Percentiles rank a stretch among this genome's conserved stretches.
phyloP scores from a whole-genome alignment of 2,329 filamentous ascomycete species.

The Aureobasidium mangrovei region DNA sequence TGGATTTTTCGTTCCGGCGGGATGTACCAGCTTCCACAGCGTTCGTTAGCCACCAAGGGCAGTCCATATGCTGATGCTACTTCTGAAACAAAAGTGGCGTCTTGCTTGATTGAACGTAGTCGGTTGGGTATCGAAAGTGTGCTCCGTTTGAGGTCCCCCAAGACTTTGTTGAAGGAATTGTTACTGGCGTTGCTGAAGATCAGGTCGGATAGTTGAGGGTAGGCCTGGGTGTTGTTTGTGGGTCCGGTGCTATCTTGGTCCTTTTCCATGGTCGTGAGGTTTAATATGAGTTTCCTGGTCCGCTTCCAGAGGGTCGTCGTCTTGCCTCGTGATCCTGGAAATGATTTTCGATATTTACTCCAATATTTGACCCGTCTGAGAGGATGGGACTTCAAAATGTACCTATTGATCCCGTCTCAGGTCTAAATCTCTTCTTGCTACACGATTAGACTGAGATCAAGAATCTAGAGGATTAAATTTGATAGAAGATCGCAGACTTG shows the following conservation, averaged over 20 bases:
- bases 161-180: constrained; percentile 58
- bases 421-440: background rate
- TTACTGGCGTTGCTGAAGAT: constrained; percentile 45
- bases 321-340: background rate
- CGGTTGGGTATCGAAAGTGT: constrained; percentile 75
- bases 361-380: background rate
- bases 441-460: background rate
- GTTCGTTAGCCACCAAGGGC: constrained; percentile 82
- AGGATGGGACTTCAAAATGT: background rate
- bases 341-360: background rate
- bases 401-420: background rate
- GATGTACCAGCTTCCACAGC: constrained; percentile 96
- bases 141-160: constrained; percentile 64
- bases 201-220: constrained; percentile 28
- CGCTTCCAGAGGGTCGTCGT: background rate
- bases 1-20: constrained; percentile 53
- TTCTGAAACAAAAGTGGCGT: constrained; percentile 63
- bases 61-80: constrained; percentile 51
- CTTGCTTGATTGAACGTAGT: constrained; percentile 65
- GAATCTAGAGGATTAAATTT: no score
- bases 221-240: background rate
- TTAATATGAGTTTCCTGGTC: background rate
- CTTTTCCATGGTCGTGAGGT: background rate
- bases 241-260: background rate
- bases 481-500: no score